phyloP scores from a whole-genome alignment of 768 basidiomycete species.

The Rhizopogon salebrosus region DNA sequence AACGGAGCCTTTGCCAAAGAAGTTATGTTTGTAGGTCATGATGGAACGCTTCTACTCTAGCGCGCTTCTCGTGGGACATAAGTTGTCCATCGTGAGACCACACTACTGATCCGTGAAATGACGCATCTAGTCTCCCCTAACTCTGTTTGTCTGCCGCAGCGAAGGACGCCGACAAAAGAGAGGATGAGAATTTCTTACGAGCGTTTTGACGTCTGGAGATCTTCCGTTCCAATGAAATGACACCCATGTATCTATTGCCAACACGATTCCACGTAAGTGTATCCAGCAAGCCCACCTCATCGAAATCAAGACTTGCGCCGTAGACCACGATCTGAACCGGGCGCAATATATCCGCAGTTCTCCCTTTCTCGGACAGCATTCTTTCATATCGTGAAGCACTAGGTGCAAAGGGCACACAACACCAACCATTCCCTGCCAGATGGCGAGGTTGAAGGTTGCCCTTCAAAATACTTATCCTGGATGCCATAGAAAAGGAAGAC shows the following conservation, averaged over 20 bases:
- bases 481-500: constrained; percentile 46
- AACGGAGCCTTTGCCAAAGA: constrained; percentile 60
- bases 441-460: constrained; percentile 21
- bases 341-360: constrained; percentile 57
- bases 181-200: too few relatives aligned
- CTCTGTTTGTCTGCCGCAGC: too few relatives aligned
- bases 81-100: too few relatives aligned
- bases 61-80: too few relatives aligned
- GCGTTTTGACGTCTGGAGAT: too few relatives aligned
- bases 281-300: constrained; percentile 30
- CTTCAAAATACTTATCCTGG: constrained; percentile 36
- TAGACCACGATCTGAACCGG: constrained; percentile 40
- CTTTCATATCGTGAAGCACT: constrained; percentile 57
- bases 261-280: constrained; percentile 19
- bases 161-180: too few relatives aligned
- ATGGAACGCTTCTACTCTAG: not conserved
- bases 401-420: constrained; percentile 21
- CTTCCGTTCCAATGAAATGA: too few relatives aligned
- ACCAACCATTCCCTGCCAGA: constrained; percentile 14
- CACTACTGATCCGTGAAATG: too few relatives aligned
- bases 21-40: constrained; percentile 20
- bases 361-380: constrained; percentile 63
- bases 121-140: too few relatives aligned
- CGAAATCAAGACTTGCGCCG: constrained; percentile 28
- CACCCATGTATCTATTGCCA: too few relatives aligned